Percentiles rank a stretch among this genome's conserved stretches.
Conservation (phyloP, 2,329 filamentous ascomycete species). For the Stagonosporopsis vannaccii region DNA sequence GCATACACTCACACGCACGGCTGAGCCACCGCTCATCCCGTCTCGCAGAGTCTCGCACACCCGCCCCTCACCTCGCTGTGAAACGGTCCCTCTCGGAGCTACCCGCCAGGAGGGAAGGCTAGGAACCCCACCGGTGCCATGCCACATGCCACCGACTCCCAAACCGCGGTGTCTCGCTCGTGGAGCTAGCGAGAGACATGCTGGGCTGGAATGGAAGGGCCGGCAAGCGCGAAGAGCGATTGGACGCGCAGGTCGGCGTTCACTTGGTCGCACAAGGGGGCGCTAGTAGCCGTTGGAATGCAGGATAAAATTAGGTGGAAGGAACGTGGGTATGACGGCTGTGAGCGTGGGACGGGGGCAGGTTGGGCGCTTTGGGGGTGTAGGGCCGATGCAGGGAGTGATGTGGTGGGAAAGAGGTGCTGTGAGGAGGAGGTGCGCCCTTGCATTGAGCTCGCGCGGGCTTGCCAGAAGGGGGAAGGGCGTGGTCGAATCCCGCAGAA, state of each 20-base stretch:
- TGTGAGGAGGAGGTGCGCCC: neutral
- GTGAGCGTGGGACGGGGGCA: neutral
- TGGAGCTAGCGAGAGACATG: slow-evolving; percentile 4
- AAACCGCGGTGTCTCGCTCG: slow-evolving; percentile 7
- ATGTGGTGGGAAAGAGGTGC: slow-evolving; percentile 4
- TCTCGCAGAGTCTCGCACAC: neutral
- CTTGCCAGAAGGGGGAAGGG: too few species aligned
- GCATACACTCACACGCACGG: neutral
- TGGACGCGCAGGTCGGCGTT: neutral
- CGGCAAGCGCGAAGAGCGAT: slow-evolving; percentile 11
- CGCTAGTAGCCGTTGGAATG: slow-evolving; percentile 4
- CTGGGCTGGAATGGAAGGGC: slow-evolving; percentile 1
- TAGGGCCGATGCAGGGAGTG: slow-evolving; percentile 12
- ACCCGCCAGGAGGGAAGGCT: slow-evolving; percentile 1
- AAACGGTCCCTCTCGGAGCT: neutral
- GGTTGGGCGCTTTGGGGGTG: slow-evolving; percentile 1
- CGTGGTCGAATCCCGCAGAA: too few species aligned
- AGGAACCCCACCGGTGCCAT: too few species aligned
- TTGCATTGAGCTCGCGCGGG: too few species aligned
- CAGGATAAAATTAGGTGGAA: neutral
- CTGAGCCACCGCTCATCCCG: neutral
- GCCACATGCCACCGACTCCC: too few species aligned
- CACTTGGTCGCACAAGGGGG: neutral
- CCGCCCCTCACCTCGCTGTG: slow-evolving; percentile 9
- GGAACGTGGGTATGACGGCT: slow-evolving; percentile 10